Evolutionary conservation across 345 rosid species (phyloP), one percentile per base, ranked within the genome.

Genomic region (Passiflora organensis): DNA sequence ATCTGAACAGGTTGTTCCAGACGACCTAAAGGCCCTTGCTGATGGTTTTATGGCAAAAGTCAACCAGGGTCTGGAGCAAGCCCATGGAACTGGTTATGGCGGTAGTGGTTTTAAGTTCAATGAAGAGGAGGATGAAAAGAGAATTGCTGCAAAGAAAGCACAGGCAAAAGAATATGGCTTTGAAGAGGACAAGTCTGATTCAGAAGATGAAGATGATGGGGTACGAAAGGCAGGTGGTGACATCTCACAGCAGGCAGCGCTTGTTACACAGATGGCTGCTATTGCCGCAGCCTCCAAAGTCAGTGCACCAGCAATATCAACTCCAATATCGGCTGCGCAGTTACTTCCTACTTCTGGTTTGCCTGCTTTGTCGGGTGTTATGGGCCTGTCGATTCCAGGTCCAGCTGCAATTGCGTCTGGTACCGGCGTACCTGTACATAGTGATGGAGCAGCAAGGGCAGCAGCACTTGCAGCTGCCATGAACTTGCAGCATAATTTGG

Each of bases 41-140:
- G 91, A 89, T 71, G 66, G 94, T 55, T 93, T 89, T 67, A 81
- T 86, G 95, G 83, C 80, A 10, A 93, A 83, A 75, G 99, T 93
- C 57, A 93, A 72, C 72, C 95, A 89, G 72, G 96, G 96, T 43
- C 80, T 85, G 53, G 95, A 93, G 77, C 95, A 89, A 77, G 94
- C 91, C 57, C 96, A 89, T 69, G 96, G 96, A 58, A 89, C 96
- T 57, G 96, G 95, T 55, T 89, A 89, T 54, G 96, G 99, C 63
- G 99, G 99, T 53, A 93, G 95, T 74, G 96, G 99, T 39, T 93
- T 89, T 69, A 93, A 93, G 69, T 93, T 89, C 72, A 86, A 89
- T 54, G 99, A 89, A 72, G 99, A 89, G 80, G 99, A 86, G 69
- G 94, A 89, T 75, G 99, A 93, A 73, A 85, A 81, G 60, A 82